Evolutionary conservation across 1,284 basidiomycete species (phyloP).

Genomic region (Cutaneotrichosporon daszewskae): DNA sequence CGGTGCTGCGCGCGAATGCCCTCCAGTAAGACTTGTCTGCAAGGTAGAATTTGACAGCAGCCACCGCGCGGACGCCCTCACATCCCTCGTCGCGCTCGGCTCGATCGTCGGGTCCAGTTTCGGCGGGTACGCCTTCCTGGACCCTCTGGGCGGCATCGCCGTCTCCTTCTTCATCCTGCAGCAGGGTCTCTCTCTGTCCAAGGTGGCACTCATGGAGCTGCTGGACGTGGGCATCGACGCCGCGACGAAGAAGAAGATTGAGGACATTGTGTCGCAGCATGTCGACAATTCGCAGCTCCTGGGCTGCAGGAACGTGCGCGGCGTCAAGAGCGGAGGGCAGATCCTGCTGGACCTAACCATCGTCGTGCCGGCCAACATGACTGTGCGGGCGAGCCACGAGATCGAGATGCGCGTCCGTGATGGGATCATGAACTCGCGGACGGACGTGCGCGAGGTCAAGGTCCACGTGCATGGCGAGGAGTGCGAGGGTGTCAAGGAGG

Average conservation of each 20-base stretch:
- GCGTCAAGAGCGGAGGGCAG: constrained; percentile 62
- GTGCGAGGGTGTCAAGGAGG: too few relatives aligned
- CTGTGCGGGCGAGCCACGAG: constrained; percentile 55
- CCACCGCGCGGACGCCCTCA: constrained; percentile 91
- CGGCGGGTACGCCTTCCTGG: constrained; percentile 75
- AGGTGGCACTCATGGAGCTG: constrained; percentile 71
- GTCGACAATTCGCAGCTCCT: constrained; percentile 51
- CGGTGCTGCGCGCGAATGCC: constrained; percentile 86
- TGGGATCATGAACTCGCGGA: constrained; percentile 58
- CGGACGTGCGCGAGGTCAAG: constrained; percentile 71
- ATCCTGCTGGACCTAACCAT: constrained; percentile 52
- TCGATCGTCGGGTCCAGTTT: constrained; percentile 81
- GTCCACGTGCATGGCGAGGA: constrained; percentile 57
- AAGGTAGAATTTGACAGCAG: constrained; percentile 48
- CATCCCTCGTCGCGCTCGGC: constrained; percentile 75
- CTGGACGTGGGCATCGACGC: constrained; percentile 75
- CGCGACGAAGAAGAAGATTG: constrained; percentile 55
- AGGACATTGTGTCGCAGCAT: constrained; percentile 56
- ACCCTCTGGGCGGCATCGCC: constrained; percentile 87
- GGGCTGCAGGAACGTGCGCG: constrained; percentile 63
- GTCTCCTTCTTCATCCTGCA: constrained; percentile 84
- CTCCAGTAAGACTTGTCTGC: constrained; percentile 50
- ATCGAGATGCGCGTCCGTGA: constrained; percentile 61
- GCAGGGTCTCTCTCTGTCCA: constrained; percentile 70
- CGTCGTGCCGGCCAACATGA: constrained; percentile 59